Evolutionary conservation across 2,329 filamentous ascomycete genomes (phyloP).

Genomic region (Trichophyton mentagrophytes): DNA sequence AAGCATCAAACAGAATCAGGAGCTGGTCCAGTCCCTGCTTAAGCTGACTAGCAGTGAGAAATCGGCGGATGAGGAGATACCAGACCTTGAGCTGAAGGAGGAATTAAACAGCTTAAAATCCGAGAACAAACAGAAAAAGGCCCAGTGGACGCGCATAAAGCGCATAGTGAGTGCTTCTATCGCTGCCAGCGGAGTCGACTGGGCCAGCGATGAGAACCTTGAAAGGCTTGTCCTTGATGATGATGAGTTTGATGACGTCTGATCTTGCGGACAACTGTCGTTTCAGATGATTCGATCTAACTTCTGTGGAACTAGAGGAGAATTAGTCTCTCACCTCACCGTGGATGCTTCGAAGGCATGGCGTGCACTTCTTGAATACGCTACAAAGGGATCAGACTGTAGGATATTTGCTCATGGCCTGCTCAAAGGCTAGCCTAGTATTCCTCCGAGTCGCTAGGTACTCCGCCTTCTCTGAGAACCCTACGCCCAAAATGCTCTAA

Average conservation of each 20-base stretch:
- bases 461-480: too few species aligned
- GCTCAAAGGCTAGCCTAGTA: too few species aligned
- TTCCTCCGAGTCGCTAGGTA: too few species aligned
- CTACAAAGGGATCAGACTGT: too few species aligned
- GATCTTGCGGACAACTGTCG: not conserved
- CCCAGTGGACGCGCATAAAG: slow-evolving; percentile 63
- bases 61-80: slow-evolving; percentile 38
- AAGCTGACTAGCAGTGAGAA: slow-evolving; percentile 48
- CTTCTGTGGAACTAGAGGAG: too few species aligned
- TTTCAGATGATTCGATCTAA: not conserved
- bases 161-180: slow-evolving; percentile 65
- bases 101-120: slow-evolving; percentile 48
- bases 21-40: slow-evolving; percentile 51
- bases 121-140: slow-evolving; percentile 49
- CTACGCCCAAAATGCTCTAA: too few species aligned
- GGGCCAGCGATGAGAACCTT: slow-evolving; percentile 57
- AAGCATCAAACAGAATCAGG: slow-evolving; percentile 48
- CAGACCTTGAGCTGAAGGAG: slow-evolving; percentile 40
- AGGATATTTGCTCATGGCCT: too few species aligned
- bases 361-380: too few species aligned
- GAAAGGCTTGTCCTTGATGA: slow-evolving; percentile 57
- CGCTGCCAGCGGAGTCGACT: slow-evolving; percentile 70
- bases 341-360: too few species aligned
- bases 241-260: slow-evolving; percentile 17
- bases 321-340: too few species aligned